Conservation (phyloP, 1,139 yeast species). For the Magnusiomyces ingens region DNA sequence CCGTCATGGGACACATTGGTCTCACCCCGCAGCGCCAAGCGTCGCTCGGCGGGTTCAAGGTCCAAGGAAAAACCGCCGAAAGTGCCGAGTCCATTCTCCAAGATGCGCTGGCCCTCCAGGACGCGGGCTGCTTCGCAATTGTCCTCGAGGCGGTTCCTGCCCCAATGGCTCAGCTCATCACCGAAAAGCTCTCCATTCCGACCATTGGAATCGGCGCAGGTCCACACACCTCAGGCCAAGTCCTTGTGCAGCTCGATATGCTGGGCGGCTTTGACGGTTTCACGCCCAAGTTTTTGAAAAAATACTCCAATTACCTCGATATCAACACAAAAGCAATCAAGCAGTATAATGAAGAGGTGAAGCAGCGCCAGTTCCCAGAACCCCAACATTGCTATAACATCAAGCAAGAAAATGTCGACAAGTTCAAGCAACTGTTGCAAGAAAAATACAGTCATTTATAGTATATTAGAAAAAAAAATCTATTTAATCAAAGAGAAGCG, state of each 20-base stretch:
- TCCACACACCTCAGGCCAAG: slow-evolving; percentile 76
- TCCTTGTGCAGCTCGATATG: slow-evolving; percentile 78
- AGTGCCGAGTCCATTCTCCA: slow-evolving; percentile 54
- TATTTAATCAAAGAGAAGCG: slow-evolving; percentile 24
- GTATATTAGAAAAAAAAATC: not conserved
- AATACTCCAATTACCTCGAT: slow-evolving; percentile 49
- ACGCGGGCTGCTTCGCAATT: slow-evolving; percentile 70
- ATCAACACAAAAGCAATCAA: slow-evolving; percentile 48
- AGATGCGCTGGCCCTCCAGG: slow-evolving; percentile 65
- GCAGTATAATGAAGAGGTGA: slow-evolving; percentile 55
- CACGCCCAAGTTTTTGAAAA: slow-evolving; percentile 71
- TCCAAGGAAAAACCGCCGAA: slow-evolving; percentile 61
- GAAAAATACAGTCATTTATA: slow-evolving; percentile 7
- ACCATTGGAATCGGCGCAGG: slow-evolving; percentile 98
- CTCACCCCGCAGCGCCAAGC: slow-evolving; percentile 84
- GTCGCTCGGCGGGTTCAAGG: slow-evolving; percentile 76
- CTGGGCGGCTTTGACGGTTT: slow-evolving; percentile 58
- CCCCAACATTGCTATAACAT: slow-evolving; percentile 65
- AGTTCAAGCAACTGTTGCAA: slow-evolving; percentile 35
- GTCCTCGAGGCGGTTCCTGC: slow-evolving; percentile 85
- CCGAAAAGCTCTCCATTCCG: slow-evolving; percentile 57
- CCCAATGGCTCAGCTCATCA: slow-evolving; percentile 58
- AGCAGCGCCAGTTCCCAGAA: slow-evolving; percentile 50
- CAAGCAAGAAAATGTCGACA: slow-evolving; percentile 54
- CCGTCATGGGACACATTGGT: slow-evolving; percentile 90